Base-by-base conservation (phyloP, 2,329 filamentous ascomycete genomes). In the Ophiostoma ips region DNA sequence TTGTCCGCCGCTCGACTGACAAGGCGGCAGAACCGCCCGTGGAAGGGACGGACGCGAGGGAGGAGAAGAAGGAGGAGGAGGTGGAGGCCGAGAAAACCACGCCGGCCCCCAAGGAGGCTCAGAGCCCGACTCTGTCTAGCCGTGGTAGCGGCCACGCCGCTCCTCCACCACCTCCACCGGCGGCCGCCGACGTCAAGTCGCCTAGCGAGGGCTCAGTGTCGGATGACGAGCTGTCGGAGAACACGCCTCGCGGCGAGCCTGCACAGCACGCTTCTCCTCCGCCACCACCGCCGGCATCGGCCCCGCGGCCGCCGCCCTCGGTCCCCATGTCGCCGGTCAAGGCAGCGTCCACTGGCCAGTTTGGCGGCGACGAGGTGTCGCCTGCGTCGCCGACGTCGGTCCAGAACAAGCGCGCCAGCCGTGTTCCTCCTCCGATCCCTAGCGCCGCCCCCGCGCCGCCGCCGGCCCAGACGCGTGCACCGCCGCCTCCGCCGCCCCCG, bases 141-240 rank as follows among this genome's bases (percentile, higher is more conserved):
- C 55, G 60, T 50, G 55, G 57, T 73, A 19, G 64, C 68, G 68
- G 69, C 50, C 69, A 76, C 58, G 72, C 76, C 46, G 71, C 68
- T 47, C 74, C 76, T 24, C 77, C 77, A 47, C 75, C 75, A 58
- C 83, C 82, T 46, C 69, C 70, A 33, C 36, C 48, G 37, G 71
- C 75, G 30, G 33, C 57, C 36, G 67, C 73, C 34, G 69, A 70
- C 40, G 61, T 76, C 15, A 71, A 74, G 45, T 85, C 85, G 37
- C 81, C 80, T 43, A 87, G 81, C 52, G 75, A 83, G 53, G 88
- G 87, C 30, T 94, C 87, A 1, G 86, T 84, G 62, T 92, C 89
- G 40, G 89, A 94, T 58, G 89, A 95, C 62, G 90, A 95, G 63
- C 69, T 88, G 58, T 87, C 84, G 10, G 69, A 71, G 16, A 16